Evolutionary conservation across 108 stramenopile genomes (phyloP), one percentile per base, ranked within the genome.

Genomic region (Epipyxis sp.): DNA sequence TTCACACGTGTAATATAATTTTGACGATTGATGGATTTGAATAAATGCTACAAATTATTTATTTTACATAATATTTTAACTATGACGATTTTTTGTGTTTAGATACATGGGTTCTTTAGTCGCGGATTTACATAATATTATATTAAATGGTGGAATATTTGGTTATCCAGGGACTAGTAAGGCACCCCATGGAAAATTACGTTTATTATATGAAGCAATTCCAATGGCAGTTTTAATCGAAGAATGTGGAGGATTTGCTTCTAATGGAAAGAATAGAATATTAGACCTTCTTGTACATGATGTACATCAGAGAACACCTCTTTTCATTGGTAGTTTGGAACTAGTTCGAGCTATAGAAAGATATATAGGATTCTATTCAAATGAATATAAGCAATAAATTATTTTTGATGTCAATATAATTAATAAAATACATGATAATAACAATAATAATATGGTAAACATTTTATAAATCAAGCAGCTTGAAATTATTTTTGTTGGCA

Each of bases 141-240:
- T 84, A 41, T 13, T 45, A 27, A 1, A 80, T 25, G 83, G 83
- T 20, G 83, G 83, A 0, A 78, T 84, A 27, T 84, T 83, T 44
- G 82, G 71, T 3, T 85, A 85, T 77, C 84, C 84, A 27, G 61
- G 61, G 34, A 32, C 61, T 25, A 16, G 10, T 10, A 65, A 32
- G 6, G 30, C 30, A 10, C 90, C 92, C 50, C 91, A 87, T 41
- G 94, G 93, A 27, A 96, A 96, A 79, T 86, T 96, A 59, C 86
- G 95, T 59, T 82, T 96, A 76, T 89, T 94, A 35, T 96, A 94
- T 86, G 95, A 96, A 81, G 95, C 92, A 0, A 92, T 91, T 74
- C 92, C 93, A 16, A 90, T 94, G 58, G 93, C 89, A 34, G 82
- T 94, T 79, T 69, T 95, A 59, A 90, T 95, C 35, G 93, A 94